These are phyloP conservation scores for Cucurbita ficifolia DNA, from an alignment of 306 rosid genomes.

Conservation along the genomic window DNA sequence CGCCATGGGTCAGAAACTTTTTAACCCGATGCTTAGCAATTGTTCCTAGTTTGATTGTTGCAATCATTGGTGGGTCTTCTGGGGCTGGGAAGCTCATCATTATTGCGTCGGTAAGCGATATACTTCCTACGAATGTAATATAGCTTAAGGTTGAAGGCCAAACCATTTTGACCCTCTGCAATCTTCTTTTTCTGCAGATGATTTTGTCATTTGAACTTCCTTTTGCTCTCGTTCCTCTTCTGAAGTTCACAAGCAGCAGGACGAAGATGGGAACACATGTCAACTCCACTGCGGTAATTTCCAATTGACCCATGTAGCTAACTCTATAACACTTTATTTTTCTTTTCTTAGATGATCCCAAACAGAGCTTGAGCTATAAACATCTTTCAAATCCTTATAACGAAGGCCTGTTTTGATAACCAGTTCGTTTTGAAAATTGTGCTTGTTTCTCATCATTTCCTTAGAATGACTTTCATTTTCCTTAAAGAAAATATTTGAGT, in stretches of 20 bases:
- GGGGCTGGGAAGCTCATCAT: slow-evolving; percentile 93
- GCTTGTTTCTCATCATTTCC: background rate
- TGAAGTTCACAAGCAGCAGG: slow-evolving; percentile 80
- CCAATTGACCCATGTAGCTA: background rate
- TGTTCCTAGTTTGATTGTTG: slow-evolving; percentile 84
- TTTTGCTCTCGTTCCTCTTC: slow-evolving; percentile 85
- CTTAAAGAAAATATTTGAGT: background rate
- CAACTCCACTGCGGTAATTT: slow-evolving; percentile 53
- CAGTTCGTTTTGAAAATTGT: background rate
- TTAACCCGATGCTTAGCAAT: slow-evolving; percentile 83
- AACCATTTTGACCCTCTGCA: background rate
- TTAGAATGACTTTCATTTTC: background rate
- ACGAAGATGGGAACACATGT: slow-evolving; percentile 77
- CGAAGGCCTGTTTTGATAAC: background rate
- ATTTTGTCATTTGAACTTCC: slow-evolving; percentile 94
- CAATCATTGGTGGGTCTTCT: slow-evolving; percentile 76
- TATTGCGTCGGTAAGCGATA: slow-evolving; percentile 68
- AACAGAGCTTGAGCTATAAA: background rate
- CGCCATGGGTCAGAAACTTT: slow-evolving; percentile 75
- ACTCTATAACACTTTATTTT: background rate
- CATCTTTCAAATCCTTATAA: background rate
- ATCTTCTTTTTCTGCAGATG: slow-evolving; percentile 44
- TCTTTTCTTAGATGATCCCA: background rate
- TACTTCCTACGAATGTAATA: background rate
- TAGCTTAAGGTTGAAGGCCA: background rate